Percentiles rank a stretch among this genome's conserved stretches.
Evolutionary conservation across 306 rosid genomes (phyloP).

Genomic region (Rosa rugosa): DNA sequence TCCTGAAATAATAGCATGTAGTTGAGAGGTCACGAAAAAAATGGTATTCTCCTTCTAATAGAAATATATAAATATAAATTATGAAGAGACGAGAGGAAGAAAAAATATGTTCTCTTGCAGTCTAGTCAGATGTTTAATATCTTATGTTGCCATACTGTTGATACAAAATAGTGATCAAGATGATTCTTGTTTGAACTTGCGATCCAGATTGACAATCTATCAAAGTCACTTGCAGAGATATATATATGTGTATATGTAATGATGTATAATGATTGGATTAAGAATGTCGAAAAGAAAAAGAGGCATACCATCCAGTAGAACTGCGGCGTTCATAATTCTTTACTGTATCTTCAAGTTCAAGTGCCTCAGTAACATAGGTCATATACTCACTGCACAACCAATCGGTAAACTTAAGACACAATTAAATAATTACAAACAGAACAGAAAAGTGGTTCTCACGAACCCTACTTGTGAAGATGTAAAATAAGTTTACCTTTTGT

Average conservation of each 20-base stretch:
- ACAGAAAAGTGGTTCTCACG: constrained; percentile 17
- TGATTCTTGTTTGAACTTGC: background rate
- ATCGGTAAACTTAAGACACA: constrained; percentile 23
- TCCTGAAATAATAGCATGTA: constrained; percentile 56
- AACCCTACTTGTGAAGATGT: constrained; percentile 7
- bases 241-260: background rate
- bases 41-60: background rate
- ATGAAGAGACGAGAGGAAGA: background rate
- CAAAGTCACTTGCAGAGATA: background rate
- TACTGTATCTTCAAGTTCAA: constrained; percentile 77
- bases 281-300: constrained; percentile 7
- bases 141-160: background rate
- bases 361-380: constrained; percentile 79
- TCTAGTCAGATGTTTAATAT: background rate
- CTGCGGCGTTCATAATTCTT: constrained; percentile 72
- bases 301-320: constrained; percentile 88
- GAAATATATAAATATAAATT: background rate
- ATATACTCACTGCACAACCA: constrained; percentile 76
- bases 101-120: background rate
- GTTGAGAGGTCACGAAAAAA: constrained; percentile 15
- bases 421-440: constrained; percentile 19
- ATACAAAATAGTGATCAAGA: background rate
- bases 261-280: background rate
- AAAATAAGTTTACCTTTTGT: constrained; percentile 64
- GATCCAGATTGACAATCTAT: background rate